Conservation (phyloP, 164 flowering plant genomes). For the Amborella trichopoda region DNA sequence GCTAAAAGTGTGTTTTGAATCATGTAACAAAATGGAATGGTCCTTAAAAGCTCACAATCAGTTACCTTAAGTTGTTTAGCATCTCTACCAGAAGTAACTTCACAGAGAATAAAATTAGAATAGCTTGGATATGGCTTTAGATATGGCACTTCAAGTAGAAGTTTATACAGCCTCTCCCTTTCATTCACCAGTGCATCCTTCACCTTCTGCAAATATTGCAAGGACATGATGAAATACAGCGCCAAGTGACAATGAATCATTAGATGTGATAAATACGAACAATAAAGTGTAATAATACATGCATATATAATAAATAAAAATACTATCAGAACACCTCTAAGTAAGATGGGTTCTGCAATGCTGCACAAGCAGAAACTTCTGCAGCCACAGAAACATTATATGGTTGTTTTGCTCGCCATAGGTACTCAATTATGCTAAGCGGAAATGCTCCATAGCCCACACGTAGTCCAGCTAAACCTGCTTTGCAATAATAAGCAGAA, state of each 20-base stretch:
- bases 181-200: conserved; percentile 77
- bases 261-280: too few relatives aligned
- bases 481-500: too few relatives aligned
- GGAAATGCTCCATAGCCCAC: conserved; percentile 99
- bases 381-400: conserved; percentile 99
- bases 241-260: neutral
- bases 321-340: conserved; percentile 48
- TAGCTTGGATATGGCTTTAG: conserved; percentile 83
- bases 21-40: too few relatives aligned
- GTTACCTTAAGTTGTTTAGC: conserved; percentile 92
- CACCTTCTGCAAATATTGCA: conserved; percentile 47
- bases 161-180: conserved; percentile 59
- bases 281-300: too few relatives aligned
- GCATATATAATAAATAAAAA: too few relatives aligned
- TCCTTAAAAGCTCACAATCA: too few relatives aligned
- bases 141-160: conserved; percentile 67
- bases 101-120: conserved; percentile 95
- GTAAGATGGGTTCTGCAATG: conserved; percentile 74
- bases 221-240: neutral
- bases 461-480: conserved; percentile 95
- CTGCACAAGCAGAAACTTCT: conserved; percentile 94
- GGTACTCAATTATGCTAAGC: conserved; percentile 71
- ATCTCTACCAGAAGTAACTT: conserved; percentile 70
- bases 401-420: conserved; percentile 99
- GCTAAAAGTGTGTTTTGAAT: too few relatives aligned